Conservation (phyloP, 2,329 filamentous ascomycete genomes). For the Aspergillus novofumigatus region DNA sequence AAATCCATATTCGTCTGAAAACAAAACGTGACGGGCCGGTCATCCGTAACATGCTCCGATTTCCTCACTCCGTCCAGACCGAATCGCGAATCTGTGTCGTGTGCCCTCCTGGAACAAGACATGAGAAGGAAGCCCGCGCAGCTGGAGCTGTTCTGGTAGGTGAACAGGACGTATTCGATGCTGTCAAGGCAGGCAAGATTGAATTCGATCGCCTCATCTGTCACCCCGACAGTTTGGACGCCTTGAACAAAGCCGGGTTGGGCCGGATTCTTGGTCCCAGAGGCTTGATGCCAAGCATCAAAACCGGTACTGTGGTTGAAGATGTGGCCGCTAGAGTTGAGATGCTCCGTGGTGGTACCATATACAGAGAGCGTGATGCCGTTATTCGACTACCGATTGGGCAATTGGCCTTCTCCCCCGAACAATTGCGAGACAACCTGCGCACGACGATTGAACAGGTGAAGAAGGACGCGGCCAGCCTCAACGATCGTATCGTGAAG, state of each 20-base stretch:
- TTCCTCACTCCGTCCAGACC: constrained; percentile 86
- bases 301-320: constrained; percentile 82
- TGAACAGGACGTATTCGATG: constrained; percentile 78
- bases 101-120: constrained; percentile 72
- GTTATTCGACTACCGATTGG: constrained; percentile 87
- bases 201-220: constrained; percentile 88
- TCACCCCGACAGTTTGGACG: constrained; percentile 71
- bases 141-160: constrained; percentile 81
- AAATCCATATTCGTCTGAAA: constrained; percentile 76
- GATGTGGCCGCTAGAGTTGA: constrained; percentile 71
- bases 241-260: constrained; percentile 74
- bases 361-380: constrained; percentile 81
- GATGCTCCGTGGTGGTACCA: constrained; percentile 76
- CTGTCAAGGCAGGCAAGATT: constrained; percentile 70
- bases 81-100: constrained; percentile 88
- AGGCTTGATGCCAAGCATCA: constrained; percentile 86
- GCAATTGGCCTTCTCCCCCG: constrained; percentile 81
- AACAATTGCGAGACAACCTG: constrained; percentile 81
- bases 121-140: constrained; percentile 67
- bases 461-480: constrained; percentile 67
- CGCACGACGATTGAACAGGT: constrained; percentile 69
- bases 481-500: constrained; percentile 65
- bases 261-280: constrained; percentile 80
- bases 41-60: constrained; percentile 78
- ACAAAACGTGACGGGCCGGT: constrained; percentile 82